Conservation (phyloP, 2,329 filamentous ascomycete species). For the Neonectria sp. region DNA sequence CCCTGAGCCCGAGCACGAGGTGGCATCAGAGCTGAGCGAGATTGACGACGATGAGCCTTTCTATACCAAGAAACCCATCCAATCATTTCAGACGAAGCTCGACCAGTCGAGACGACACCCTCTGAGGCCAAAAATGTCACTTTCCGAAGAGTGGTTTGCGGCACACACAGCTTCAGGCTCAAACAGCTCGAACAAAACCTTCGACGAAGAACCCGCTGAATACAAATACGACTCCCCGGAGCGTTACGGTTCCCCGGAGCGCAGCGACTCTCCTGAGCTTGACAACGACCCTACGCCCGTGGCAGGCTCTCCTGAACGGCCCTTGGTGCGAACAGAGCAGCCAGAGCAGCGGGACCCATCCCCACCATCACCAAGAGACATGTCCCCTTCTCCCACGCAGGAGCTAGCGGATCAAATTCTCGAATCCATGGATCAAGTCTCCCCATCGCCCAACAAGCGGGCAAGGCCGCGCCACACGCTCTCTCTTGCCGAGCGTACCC, state of each 20-base stretch:
- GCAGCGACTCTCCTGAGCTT: slow-evolving; percentile 37
- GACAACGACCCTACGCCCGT: slow-evolving; percentile 37
- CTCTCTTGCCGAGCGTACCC: slow-evolving; percentile 83
- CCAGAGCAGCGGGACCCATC: neutral
- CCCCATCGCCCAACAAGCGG: slow-evolving; percentile 70
- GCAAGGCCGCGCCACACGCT: slow-evolving; percentile 67
- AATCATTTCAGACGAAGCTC: slow-evolving; percentile 44
- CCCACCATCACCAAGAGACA: slow-evolving; percentile 17
- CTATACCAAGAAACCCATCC: slow-evolving; percentile 37
- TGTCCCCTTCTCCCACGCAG: slow-evolving; percentile 54
- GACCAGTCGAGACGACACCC: slow-evolving; percentile 41
- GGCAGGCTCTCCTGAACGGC: slow-evolving; percentile 33
- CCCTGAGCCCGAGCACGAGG: slow-evolving; percentile 47
- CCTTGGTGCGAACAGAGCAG: slow-evolving; percentile 23
- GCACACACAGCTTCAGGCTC: slow-evolving; percentile 35
- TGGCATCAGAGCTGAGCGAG: slow-evolving; percentile 67
- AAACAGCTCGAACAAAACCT: slow-evolving; percentile 38
- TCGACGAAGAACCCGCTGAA: slow-evolving; percentile 34
- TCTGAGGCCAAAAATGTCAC: slow-evolving; percentile 48
- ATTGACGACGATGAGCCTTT: slow-evolving; percentile 62
- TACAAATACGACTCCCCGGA: slow-evolving; percentile 13
- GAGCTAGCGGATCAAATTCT: slow-evolving; percentile 71
- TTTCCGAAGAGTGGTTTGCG: slow-evolving; percentile 42
- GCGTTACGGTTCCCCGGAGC: slow-evolving; percentile 33
- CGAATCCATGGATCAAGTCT: slow-evolving; percentile 67